phyloP scores from a whole-genome alignment of 352 stramenopile species.

The Halophytophthora polymorphica region DNA sequence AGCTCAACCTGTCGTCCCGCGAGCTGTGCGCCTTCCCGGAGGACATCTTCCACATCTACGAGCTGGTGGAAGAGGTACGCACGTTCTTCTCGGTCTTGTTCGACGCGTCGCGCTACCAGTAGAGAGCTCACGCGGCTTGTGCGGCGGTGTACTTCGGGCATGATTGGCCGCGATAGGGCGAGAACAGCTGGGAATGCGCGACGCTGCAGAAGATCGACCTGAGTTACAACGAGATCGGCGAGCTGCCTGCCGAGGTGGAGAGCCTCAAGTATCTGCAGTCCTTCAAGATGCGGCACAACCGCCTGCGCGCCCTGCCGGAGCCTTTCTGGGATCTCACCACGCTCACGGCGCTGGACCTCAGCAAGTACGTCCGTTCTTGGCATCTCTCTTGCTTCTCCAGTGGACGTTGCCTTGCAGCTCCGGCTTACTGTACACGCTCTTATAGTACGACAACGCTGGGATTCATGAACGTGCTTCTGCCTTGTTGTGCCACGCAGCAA shows the following conservation, averaged over 20 bases:
- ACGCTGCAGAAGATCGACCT: constrained; percentile 69
- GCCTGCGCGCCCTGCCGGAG: constrained; percentile 44
- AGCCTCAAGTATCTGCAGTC: constrained; percentile 46
- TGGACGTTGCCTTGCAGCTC: neutral
- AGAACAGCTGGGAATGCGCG: constrained; percentile 70
- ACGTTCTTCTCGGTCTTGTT: neutral
- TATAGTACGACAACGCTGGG: too few species aligned
- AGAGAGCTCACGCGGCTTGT: neutral
- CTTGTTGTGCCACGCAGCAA: constrained; percentile 45
- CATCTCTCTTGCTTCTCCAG: neutral
- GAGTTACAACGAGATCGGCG: constrained; percentile 76
- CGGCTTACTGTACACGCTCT: too few species aligned
- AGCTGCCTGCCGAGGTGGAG: constrained; percentile 45
- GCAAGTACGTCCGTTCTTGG: constrained; percentile 48
- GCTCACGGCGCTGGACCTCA: constrained; percentile 67
- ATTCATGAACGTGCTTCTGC: neutral
- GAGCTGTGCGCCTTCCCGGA: constrained; percentile 47
- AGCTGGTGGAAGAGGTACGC: constrained; percentile 49
- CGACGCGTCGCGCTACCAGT: too few species aligned
- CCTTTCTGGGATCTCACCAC: constrained; percentile 53
- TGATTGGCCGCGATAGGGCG: constrained; percentile 27
- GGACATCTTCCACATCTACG: constrained; percentile 60
- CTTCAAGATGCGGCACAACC: constrained; percentile 78
- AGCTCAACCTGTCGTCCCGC: constrained; percentile 62
- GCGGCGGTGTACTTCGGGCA: neutral